These are phyloP conservation scores for Polytrichum formosum DNA, from an alignment of 225 moss, liverwort and hornwort genomes.

Conservation along the genomic window DNA sequence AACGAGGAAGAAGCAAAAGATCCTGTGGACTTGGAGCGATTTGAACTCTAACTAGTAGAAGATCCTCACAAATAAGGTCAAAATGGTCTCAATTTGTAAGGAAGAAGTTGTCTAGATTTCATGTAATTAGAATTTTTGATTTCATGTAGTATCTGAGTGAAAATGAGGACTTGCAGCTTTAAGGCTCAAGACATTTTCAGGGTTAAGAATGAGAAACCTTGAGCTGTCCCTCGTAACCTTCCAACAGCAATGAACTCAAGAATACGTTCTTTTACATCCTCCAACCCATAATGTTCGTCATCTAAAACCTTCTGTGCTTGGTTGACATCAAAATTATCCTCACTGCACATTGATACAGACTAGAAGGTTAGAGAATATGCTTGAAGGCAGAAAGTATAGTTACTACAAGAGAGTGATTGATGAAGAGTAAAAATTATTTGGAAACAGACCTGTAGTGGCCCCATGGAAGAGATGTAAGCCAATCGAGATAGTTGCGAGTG, in stretches of 20 bases:
- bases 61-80: too few relatives aligned
- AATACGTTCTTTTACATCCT: conserved; percentile 93
- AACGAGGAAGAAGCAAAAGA: too few relatives aligned
- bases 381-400: too few relatives aligned
- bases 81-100: too few relatives aligned
- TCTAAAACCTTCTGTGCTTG: conserved; percentile 85
- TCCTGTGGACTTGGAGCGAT: too few relatives aligned
- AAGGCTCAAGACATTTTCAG: too few relatives aligned
- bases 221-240: conserved; percentile 87
- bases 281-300: conserved; percentile 83
- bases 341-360: conserved; percentile 35
- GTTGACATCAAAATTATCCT: conserved; percentile 88
- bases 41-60: too few relatives aligned
- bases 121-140: too few relatives aligned
- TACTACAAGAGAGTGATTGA: too few relatives aligned
- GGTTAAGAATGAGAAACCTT: conserved; percentile 49
- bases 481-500: conserved; percentile 95
- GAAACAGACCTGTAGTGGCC: conserved; percentile 52
- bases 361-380: neutral
- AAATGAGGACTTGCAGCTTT: too few relatives aligned
- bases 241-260: conserved; percentile 98
- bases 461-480: conserved; percentile 78
- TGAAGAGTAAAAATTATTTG: neutral
- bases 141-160: too few relatives aligned
- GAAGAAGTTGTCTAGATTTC: too few relatives aligned